phyloP scores from a whole-genome alignment of 345 rosid genomes.

The Eucalyptus guilfoylei region DNA sequence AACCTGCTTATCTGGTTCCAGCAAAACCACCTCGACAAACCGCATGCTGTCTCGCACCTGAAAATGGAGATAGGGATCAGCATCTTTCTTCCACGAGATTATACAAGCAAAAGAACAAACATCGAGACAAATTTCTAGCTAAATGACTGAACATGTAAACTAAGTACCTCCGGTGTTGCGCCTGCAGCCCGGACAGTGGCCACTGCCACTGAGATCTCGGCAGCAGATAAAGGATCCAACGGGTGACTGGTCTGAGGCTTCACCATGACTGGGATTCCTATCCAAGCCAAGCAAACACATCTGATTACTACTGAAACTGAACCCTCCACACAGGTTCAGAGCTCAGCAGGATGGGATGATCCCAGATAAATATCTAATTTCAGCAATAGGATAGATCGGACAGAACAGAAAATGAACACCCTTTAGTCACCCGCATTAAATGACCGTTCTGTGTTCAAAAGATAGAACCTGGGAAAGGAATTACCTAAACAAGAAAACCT shows the following conservation, averaged over 20 bases:
- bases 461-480: neutral
- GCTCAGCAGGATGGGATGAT: neutral
- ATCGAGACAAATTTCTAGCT: neutral
- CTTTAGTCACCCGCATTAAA: neutral
- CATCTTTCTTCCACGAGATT: neutral
- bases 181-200: slow-evolving; percentile 80
- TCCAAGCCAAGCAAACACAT: neutral
- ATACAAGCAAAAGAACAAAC: neutral
- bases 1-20: slow-evolving; percentile 62
- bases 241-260: slow-evolving; percentile 70
- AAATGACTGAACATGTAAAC: neutral
- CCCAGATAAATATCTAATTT: neutral
- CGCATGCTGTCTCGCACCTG: slow-evolving; percentile 81
- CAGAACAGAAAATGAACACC: neutral
- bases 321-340: neutral
- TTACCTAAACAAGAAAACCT: neutral
- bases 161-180: slow-evolving; percentile 50
- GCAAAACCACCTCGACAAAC: slow-evolving; percentile 52
- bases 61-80: neutral
- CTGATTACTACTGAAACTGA: neutral
- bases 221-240: slow-evolving; percentile 67
- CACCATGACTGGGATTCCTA: slow-evolving; percentile 37
- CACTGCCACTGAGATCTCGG: slow-evolving; percentile 72
- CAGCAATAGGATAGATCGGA: neutral
- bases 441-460: neutral